Base-by-base conservation (phyloP, 2,329 filamentous ascomycete species). In the Alternaria sp. region DNA sequence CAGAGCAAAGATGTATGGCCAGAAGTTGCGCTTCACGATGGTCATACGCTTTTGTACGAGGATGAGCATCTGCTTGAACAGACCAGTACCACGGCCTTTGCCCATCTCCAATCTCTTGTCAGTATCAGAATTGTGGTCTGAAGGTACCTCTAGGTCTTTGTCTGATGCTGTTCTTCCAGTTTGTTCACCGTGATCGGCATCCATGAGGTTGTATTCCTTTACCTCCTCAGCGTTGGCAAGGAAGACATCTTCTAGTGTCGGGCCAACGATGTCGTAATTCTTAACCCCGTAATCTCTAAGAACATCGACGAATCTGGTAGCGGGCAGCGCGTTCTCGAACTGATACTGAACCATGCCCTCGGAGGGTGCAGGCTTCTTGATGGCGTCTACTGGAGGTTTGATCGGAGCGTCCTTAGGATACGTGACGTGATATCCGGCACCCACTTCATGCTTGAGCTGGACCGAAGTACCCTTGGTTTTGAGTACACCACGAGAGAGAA, bases 211-310 rank as follows among this genome's bases (percentile, higher is more conserved):
- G 65, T 90, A 86, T 6, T 84, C 84, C 58, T 84, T 85, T 60
- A 93, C 86, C 75, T 97, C 93, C 72, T 94, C 92, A 0, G 93
- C 92, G 40, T 97, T 84, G 66, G 92, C 90, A 25, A 97, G 81
- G 78, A 97, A 97, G 0, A 97, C 93, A 68, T 97, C 93, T 75
- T 97, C 94, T 41, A 97, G 93, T 0, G 92, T 96, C 0, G 94
- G 94, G 0, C 93, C 93, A 16, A 91, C 91, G 67, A 97, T 91
- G 59, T 93, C 89, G 75, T 97, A 97, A 59, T 96, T 91, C 16
- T 84, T 83, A 41, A 96, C 85, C 0, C 88, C 87, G 2, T 84
- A 81, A 1, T 83, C 79, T 74, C 97, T 91, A 1, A 97, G 83
- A 10, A 84, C 78, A 49, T 85, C 84, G 64, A 97, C 91, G 46